Evolutionary conservation across 1,284 basidiomycete species (phyloP), one percentile per base, ranked within the genome.

Genomic region (Cryptococcus maquisensis): DNA sequence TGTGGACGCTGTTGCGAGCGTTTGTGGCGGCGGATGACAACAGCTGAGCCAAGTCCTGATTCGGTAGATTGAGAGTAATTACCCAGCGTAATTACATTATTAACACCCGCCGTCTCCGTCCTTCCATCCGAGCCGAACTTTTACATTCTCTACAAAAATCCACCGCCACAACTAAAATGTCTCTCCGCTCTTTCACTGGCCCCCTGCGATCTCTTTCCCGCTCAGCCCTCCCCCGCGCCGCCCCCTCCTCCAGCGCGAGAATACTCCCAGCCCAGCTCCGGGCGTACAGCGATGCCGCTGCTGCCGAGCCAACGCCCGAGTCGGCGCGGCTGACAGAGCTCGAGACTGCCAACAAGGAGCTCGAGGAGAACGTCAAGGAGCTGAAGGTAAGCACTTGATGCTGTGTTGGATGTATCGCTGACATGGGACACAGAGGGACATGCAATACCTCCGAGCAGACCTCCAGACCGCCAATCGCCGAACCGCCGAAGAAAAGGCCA

Each of bases 401-500:
- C 4, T 23, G 21, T 41, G 35, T 38, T 40, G 38, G 52, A 45
- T 49, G 26, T 8, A 2, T 12, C n/a, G 18, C 38, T 52, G 21
- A 21, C 50, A 18, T 26, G 15, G 32, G 37, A 41, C 26, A 61
- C 67, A 93, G 90, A 81, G 84, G 68, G 87, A 90, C 66, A 79
- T 93, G 68, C 85, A 87, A 57, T 94, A 95, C 73, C 80, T 88
- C 55, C 87, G 90, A 72, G 96, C 95, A 62, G 95, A 98, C 79
- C 91, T 92, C 77, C 81, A 97, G 60, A 99, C 98, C 74, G 81
- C 97, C 48, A 90, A 94, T 73, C 87, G 92, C 56, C 91, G 94
- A 65, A 82, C 90, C 53, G 84, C 85, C 26, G 84, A 90, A 60
- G 95, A 98, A 78, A 93, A 91, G 80, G 84, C 88, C 71, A 89